These are phyloP conservation scores for Tagetes patula DNA, from an alignment of 129 eudicot genomes.

Conservation along the genomic window DNA sequence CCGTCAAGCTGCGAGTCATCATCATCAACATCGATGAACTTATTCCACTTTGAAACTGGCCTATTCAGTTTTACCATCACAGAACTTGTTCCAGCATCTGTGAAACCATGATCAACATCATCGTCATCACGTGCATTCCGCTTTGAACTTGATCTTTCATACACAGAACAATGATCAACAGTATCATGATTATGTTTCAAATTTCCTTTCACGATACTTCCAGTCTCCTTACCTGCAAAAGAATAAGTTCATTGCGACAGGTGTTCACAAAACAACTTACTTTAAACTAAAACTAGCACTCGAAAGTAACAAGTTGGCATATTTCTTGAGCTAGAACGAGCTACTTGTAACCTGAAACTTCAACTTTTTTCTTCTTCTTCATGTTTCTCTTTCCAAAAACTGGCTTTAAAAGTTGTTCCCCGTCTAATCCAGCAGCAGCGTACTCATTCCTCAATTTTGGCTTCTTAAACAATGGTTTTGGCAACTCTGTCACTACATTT, in stretches of 20 bases:
- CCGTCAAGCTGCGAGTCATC: conserved; percentile 25
- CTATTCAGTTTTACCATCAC: conserved; percentile 26
- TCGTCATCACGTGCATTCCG: conserved; percentile 20
- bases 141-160: conserved; percentile 29
- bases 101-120: neutral
- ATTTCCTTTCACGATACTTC: conserved; percentile 24
- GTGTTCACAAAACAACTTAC: neutral
- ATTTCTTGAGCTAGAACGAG: neutral
- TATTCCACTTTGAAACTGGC: conserved; percentile 47
- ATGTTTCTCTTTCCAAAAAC: conserved; percentile 25
- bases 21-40: conserved; percentile 40
- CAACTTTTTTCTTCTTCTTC: conserved; percentile 15
- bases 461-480: conserved; percentile 56
- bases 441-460: conserved; percentile 43
- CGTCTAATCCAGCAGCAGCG: conserved; percentile 23
- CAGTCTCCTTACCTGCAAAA: conserved; percentile 42
- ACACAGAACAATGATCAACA: conserved; percentile 7
- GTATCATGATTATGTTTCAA: conserved; percentile 24
- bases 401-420: conserved; percentile 31
- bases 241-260: neutral
- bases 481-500: conserved; percentile 65
- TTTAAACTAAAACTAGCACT: neutral
- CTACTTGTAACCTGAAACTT: conserved; percentile 29
- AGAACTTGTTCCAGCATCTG: conserved; percentile 22
- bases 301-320: neutral